Conservation (phyloP, 257 asterid genomes). For the Forsythia suspensa region DNA sequence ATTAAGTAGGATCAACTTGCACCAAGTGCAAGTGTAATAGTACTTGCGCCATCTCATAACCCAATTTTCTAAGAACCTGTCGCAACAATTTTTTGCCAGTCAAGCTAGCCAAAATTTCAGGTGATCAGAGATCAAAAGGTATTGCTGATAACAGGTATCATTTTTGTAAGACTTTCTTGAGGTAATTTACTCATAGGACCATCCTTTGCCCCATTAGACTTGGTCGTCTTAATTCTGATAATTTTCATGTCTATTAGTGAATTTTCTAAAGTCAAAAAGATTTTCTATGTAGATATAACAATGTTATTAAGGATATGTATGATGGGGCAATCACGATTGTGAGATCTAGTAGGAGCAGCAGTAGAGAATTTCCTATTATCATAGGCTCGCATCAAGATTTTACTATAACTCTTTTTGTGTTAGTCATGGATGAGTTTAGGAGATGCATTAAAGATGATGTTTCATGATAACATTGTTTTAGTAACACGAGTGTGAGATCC, state of each 20-base stretch:
- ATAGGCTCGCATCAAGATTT: background rate
- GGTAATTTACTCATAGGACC: background rate
- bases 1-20: background rate
- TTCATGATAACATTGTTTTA: too few relatives aligned
- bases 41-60: too few relatives aligned
- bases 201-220: background rate
- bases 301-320: background rate
- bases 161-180: background rate
- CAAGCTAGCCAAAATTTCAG: background rate
- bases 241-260: background rate
- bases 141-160: background rate
- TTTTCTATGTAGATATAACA: background rate
- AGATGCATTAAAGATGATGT: too few relatives aligned
- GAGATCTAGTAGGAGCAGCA: background rate
- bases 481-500: too few relatives aligned
- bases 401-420: background rate
- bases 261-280: background rate
- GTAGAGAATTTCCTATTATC: background rate
- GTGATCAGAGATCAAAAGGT: background rate
- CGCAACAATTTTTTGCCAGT: background rate
- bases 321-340: background rate
- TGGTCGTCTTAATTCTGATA: background rate
- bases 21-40: background rate
- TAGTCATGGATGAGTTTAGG: background rate
- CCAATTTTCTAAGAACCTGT: background rate